phyloP scores from a whole-genome alignment of 2,329 filamentous ascomycete genomes.

The Incumbomyces delicatus region DNA sequence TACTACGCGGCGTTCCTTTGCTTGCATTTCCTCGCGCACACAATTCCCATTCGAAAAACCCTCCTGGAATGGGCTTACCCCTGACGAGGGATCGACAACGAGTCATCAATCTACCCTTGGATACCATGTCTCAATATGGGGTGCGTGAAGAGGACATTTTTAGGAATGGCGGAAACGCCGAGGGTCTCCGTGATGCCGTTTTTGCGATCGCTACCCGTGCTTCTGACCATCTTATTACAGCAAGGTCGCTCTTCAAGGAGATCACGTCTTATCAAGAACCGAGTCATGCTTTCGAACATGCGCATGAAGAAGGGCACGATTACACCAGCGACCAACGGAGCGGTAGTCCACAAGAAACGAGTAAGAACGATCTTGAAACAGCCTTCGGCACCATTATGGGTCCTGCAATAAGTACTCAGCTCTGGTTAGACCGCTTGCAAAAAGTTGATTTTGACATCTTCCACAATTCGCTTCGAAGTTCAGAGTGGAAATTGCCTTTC shows the following conservation, averaged over 20 bases:
- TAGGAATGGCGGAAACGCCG: constrained; percentile 64
- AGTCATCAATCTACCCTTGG: constrained; percentile 70
- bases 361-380: constrained; percentile 46
- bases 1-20: constrained; percentile 77
- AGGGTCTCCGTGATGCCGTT: constrained; percentile 76
- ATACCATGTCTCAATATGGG: constrained; percentile 74
- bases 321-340: constrained; percentile 37
- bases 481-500: constrained; percentile 81
- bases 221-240: constrained; percentile 91
- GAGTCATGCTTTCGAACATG: constrained; percentile 82
- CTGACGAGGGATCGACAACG: constrained; percentile 42
- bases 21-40: constrained; percentile 67
- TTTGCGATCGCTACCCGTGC: constrained; percentile 88
- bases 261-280: constrained; percentile 62
- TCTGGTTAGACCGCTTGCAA: constrained; percentile 72
- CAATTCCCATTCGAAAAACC: constrained; percentile 44
- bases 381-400: constrained; percentile 59
- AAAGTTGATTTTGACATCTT: constrained; percentile 76
- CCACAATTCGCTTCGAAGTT: constrained; percentile 50
- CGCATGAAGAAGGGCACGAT: constrained; percentile 60
- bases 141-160: constrained; percentile 86
- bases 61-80: constrained; percentile 31
- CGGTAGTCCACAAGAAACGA: constrained; percentile 14
- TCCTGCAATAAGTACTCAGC: constrained; percentile 63
- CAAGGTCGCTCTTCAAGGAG: constrained; percentile 79